Percentiles rank a stretch among this genome's conserved stretches.
Evolutionary conservation across 257 asterid genomes (phyloP).

Genomic region (Hygrophila difformis): DNA sequence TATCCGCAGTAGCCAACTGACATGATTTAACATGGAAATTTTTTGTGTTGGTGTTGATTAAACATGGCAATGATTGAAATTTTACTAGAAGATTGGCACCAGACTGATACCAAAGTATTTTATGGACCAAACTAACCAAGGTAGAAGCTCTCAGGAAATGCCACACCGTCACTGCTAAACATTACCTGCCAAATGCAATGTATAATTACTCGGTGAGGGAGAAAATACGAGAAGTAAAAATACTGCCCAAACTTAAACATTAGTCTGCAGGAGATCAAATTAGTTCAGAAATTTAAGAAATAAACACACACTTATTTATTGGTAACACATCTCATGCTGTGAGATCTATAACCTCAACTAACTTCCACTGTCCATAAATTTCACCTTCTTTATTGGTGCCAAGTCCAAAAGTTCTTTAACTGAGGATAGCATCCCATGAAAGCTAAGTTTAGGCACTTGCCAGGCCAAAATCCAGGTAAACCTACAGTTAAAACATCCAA

Average conservation of each 20-base stretch:
- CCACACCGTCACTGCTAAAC: conserved; percentile 87
- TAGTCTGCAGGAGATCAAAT: conserved; percentile 1
- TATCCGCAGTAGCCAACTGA: too few relatives aligned
- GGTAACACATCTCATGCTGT: conserved; percentile 4
- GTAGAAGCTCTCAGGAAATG: conserved; percentile 83
- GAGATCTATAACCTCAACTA: conserved; percentile 5
- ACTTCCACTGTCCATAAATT: conserved; percentile 6
- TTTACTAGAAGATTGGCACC: conserved; percentile 7
- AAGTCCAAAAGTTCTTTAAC: conserved; percentile 86
- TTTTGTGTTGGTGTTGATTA: too few relatives aligned
- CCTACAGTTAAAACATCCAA: conserved; percentile 31
- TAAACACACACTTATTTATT: background rate
- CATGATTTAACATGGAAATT: too few relatives aligned
- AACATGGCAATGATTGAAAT: too few relatives aligned
- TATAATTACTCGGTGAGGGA: conserved; percentile 13
- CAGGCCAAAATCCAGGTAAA: conserved; percentile 88
- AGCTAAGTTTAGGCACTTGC: conserved; percentile 95
- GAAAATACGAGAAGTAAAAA: background rate
- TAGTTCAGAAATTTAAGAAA: conserved; percentile 11
- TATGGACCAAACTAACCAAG: conserved; percentile 48
- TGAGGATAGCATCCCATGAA: conserved; percentile 91
- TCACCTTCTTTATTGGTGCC: conserved; percentile 85
- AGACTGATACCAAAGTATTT: conserved; percentile 8
- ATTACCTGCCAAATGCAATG: conserved; percentile 60
- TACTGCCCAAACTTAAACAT: too few relatives aligned